Percentiles rank a stretch among this genome's conserved stretches.
phyloP scores from a whole-genome alignment of 768 basidiomycete genomes.

The Hortiboletus flavorubellus region DNA sequence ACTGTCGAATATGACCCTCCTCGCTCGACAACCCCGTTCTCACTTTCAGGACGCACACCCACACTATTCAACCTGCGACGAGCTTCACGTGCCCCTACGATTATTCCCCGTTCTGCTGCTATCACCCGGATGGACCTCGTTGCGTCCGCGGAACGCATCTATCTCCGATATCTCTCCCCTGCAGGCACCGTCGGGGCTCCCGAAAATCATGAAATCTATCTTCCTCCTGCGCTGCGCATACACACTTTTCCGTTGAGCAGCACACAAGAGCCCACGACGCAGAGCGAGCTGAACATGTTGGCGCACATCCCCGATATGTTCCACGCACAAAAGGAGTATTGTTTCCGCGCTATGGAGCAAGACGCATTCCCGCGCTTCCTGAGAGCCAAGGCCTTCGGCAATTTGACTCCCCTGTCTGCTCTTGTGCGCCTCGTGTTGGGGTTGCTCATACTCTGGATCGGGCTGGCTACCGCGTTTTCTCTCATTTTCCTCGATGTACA shows the following conservation, averaged over 20 bases:
- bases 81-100: constrained; percentile 85
- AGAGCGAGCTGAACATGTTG: constrained; percentile 66
- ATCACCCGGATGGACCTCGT: constrained; percentile 89
- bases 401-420: constrained; percentile 88
- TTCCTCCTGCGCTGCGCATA: constrained; percentile 89
- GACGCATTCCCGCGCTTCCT: constrained; percentile 94
- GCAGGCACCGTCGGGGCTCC: constrained; percentile 71
- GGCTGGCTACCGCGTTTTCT: constrained; percentile 84
- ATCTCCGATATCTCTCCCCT: constrained; percentile 87
- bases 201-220: constrained; percentile 97
- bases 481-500: constrained; percentile 91
- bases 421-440: constrained; percentile 84
- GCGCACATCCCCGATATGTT: constrained; percentile 96
- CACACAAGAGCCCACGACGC: constrained; percentile 64
- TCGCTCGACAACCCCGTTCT: constrained; percentile 81
- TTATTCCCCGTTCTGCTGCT: constrained; percentile 88
- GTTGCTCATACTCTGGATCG: constrained; percentile 89
- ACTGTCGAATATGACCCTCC: constrained; percentile 46
- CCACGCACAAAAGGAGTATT: constrained; percentile 95
- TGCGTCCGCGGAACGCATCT: constrained; percentile 94
- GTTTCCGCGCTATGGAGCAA: constrained; percentile 94
- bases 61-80: constrained; percentile 74
- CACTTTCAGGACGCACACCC: constrained; percentile 68
- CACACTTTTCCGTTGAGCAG: constrained; percentile 85
- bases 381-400: constrained; percentile 96